phyloP scores from a whole-genome alignment of 163 green algal species.

The Prototheca stagnorum region DNA sequence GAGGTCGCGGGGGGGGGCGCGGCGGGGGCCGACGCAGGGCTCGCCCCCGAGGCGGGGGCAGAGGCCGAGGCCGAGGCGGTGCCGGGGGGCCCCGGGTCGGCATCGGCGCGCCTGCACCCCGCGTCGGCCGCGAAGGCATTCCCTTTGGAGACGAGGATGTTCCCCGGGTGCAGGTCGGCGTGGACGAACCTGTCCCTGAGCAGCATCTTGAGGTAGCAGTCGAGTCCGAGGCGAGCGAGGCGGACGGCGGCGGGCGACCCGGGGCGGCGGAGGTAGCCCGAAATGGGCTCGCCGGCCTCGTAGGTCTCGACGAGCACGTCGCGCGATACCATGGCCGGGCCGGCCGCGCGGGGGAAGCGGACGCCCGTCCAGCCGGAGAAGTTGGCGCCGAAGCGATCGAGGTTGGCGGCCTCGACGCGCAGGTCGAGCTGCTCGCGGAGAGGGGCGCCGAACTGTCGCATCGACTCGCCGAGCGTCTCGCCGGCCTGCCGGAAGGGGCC shows the following conservation, averaged over 20 bases:
- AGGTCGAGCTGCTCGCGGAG: slow-evolving; percentile 81
- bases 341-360: slow-evolving; percentile 54
- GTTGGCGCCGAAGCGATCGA: slow-evolving; percentile 77
- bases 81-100: too few species aligned
- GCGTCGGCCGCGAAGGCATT: too few species aligned
- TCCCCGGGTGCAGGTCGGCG: slow-evolving; percentile 64
- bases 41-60: too few species aligned
- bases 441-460: slow-evolving; percentile 86
- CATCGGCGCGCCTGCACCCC: too few species aligned
- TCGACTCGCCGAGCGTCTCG: slow-evolving; percentile 74
- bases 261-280: slow-evolving; percentile 34
- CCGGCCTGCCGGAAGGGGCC: slow-evolving; percentile 36
- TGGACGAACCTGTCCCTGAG: slow-evolving; percentile 93
- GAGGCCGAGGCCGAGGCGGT: too few species aligned
- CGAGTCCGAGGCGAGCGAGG: slow-evolving; percentile 18
- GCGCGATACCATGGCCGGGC: slow-evolving; percentile 48
- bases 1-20: too few species aligned
- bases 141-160: slow-evolving; percentile 96
- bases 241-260: slow-evolving; percentile 27
- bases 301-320: slow-evolving; percentile 77
- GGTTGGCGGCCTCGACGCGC: slow-evolving; percentile 58
- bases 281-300: slow-evolving; percentile 55
- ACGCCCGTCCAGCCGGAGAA: slow-evolving; percentile 54
- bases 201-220: slow-evolving; percentile 39
- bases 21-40: too few species aligned